A percentile compares a stretch with the other conserved stretches of the same genome.
phyloP scores from a whole-genome alignment of 768 basidiomycete genomes.

The Auricularia sp. region DNA sequence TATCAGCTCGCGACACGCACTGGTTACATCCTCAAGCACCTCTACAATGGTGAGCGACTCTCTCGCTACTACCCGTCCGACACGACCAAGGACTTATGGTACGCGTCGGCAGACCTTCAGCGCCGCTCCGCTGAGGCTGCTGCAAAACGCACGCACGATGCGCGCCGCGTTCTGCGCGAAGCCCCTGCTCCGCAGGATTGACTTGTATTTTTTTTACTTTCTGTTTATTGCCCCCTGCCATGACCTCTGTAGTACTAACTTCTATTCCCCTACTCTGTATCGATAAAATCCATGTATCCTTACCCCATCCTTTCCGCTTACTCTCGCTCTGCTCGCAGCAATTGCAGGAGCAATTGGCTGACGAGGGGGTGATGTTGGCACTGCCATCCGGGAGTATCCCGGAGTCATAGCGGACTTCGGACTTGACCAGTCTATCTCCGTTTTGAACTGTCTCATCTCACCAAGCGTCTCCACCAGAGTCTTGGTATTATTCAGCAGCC shows the following conservation, averaged over 20 bases:
- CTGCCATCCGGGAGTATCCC: not conserved
- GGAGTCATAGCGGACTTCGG: not conserved
- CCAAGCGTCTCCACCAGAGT: no score
- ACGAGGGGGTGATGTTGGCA: not conserved
- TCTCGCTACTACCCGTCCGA: not conserved
- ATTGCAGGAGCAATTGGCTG: conserved; percentile 1
- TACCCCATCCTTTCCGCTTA: not conserved
- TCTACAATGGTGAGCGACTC: not conserved
- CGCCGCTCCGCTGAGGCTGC: not conserved
- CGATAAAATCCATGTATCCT: not conserved
- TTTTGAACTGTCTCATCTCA: no score
- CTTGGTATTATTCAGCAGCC: no score
- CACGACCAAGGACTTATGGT: not conserved
- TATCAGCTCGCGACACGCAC: conserved; percentile 15
- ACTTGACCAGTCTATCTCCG: not conserved
- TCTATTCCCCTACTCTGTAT: not conserved
- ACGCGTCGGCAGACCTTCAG: not conserved
- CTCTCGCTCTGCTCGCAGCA: not conserved
- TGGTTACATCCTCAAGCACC: not conserved
- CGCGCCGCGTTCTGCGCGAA: not conserved
- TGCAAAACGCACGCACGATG: not conserved
- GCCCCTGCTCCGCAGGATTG: not conserved
- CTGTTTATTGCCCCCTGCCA: not conserved
- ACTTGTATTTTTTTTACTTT: not conserved
- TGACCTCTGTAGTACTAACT: not conserved